These are phyloP conservation scores for Ascochyta koolunga DNA, from an alignment of 2,329 filamentous ascomycete genomes.

Conservation along the genomic window DNA sequence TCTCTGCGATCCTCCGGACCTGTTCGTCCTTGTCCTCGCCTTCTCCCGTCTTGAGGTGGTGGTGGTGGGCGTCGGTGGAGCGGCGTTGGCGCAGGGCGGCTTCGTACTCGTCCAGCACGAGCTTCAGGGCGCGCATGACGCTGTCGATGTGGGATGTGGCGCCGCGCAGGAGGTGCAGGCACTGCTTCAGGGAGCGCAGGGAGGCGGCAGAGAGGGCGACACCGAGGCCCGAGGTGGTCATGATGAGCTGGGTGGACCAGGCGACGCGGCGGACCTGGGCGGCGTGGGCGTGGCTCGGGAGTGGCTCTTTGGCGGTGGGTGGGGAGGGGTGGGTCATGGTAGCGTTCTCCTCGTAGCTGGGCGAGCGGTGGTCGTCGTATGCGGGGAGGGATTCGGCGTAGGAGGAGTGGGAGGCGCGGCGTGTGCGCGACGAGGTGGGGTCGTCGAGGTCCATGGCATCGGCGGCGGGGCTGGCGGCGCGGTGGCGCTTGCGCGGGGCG, in stretches of 20 bases:
- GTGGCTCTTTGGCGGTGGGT: slow-evolving; percentile 32
- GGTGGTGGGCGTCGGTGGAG: slow-evolving; percentile 25
- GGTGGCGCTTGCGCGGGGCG: slow-evolving; percentile 50
- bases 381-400: slow-evolving; percentile 78
- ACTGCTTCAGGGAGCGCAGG: slow-evolving; percentile 81
- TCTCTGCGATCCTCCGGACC: slow-evolving; percentile 71
- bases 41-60: slow-evolving; percentile 21
- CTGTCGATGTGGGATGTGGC: slow-evolving; percentile 82
- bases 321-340: slow-evolving; percentile 28
- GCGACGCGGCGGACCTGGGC: slow-evolving; percentile 51
- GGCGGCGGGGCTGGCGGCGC: slow-evolving; percentile 47
- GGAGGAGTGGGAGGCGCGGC: slow-evolving; percentile 68
- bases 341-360: slow-evolving; percentile 71
- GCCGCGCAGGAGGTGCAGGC: slow-evolving; percentile 77
- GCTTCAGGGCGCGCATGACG: slow-evolving; percentile 75
- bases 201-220: slow-evolving; percentile 92
- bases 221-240: slow-evolving; percentile 88
- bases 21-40: slow-evolving; percentile 43
- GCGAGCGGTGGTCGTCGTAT: slow-evolving; percentile 79
- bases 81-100: slow-evolving; percentile 47
- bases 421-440: slow-evolving; percentile 37
- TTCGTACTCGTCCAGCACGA: slow-evolving; percentile 82
- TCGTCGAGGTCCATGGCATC: slow-evolving; percentile 58
- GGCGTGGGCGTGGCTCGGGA: slow-evolving; percentile 19
- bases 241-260: slow-evolving; percentile 85